A percentile compares a stretch with the other conserved stretches of the same genome.
These are phyloP conservation scores for Pestalotiopsis sp. DNA, from an alignment of 2,329 filamentous ascomycete genomes.

Conservation along the genomic window DNA sequence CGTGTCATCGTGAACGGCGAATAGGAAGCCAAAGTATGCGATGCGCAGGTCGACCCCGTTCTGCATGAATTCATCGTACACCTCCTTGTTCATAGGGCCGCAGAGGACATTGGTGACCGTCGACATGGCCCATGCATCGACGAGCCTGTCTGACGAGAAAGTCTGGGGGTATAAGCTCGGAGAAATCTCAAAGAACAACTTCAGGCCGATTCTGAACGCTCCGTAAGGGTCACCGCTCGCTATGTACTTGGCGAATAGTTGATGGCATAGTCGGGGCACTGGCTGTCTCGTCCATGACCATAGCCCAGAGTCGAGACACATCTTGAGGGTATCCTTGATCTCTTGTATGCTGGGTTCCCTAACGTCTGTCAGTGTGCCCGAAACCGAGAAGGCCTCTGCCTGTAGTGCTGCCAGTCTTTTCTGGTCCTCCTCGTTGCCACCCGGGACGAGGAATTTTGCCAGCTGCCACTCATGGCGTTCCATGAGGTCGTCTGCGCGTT, in stretches of 20 bases:
- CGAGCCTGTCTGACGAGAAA: slow-evolving; percentile 23
- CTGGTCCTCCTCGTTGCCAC: slow-evolving; percentile 15
- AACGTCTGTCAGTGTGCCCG: slow-evolving; percentile 12
- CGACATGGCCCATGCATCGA: slow-evolving; percentile 23
- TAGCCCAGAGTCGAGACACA: slow-evolving; percentile 26
- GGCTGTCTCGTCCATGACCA: slow-evolving; percentile 27
- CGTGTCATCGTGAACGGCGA: slow-evolving; percentile 24
- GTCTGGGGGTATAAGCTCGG: slow-evolving; percentile 21
- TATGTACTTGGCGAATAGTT: slow-evolving; percentile 23
- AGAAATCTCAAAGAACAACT: slow-evolving; percentile 25
- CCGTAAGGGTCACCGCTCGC: slow-evolving; percentile 20
- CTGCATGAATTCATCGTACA: slow-evolving; percentile 22
- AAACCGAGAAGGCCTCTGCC: slow-evolving; percentile 23
- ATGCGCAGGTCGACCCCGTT: slow-evolving; percentile 24
- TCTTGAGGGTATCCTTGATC: slow-evolving; percentile 20
- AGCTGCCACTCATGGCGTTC: slow-evolving; percentile 15
- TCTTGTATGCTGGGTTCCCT: slow-evolving; percentile 16
- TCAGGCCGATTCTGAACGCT: slow-evolving; percentile 24
- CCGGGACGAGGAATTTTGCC: slow-evolving; percentile 13
- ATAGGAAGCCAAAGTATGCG: slow-evolving; percentile 25
- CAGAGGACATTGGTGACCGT: slow-evolving; percentile 25
- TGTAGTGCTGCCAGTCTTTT: slow-evolving; percentile 24
- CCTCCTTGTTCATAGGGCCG: slow-evolving; percentile 17
- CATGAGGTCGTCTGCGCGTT: slow-evolving; percentile 21
- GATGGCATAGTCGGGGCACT: slow-evolving; percentile 23